A percentile compares a stretch with the other conserved stretches of the same genome.
phyloP scores from a whole-genome alignment of 176 grass and related monocot genomes.

The Lolium perenne region DNA sequence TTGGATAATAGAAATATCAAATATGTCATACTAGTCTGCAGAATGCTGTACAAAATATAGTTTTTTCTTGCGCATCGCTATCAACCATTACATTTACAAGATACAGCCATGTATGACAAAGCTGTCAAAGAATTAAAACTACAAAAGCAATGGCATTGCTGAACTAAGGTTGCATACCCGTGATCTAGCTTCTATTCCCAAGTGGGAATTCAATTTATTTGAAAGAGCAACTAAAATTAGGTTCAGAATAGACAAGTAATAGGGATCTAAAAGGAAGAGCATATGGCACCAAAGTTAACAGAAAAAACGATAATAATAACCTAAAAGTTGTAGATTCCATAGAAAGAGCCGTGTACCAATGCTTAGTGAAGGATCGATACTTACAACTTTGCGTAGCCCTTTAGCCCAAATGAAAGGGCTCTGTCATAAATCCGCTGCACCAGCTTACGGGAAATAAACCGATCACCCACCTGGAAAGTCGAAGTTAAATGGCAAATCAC shows the following conservation, averaged over 20 bases:
- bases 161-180: slow-evolving; percentile 13
- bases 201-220: slow-evolving; percentile 11
- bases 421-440: slow-evolving; percentile 84
- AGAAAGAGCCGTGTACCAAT: slow-evolving; percentile 24
- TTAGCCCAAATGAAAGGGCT: slow-evolving; percentile 93
- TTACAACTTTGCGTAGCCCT: slow-evolving; percentile 97
- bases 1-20: slow-evolving; percentile 43
- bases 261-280: not conserved
- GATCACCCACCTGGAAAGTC: slow-evolving; percentile 80
- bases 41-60: slow-evolving; percentile 14
- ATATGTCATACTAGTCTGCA: slow-evolving; percentile 13
- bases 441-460: slow-evolving; percentile 94
- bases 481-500: slow-evolving; percentile 44
- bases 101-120: not conserved
- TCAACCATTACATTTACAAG: not conserved
- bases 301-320: slow-evolving; percentile 20
- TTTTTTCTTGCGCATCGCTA: not conserved
- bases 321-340: slow-evolving; percentile 29
- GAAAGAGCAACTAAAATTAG: slow-evolving; percentile 3
- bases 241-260: not conserved
- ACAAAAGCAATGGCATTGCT: slow-evolving; percentile 5
- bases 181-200: slow-evolving; percentile 8
- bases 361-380: slow-evolving; percentile 41
- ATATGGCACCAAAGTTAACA: not conserved
- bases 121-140: slow-evolving; percentile 8